A percentile compares a stretch with the other conserved stretches of the same genome.
Conservation (phyloP, 2,329 filamentous ascomycete genomes). For the Penicillium sp. region DNA sequence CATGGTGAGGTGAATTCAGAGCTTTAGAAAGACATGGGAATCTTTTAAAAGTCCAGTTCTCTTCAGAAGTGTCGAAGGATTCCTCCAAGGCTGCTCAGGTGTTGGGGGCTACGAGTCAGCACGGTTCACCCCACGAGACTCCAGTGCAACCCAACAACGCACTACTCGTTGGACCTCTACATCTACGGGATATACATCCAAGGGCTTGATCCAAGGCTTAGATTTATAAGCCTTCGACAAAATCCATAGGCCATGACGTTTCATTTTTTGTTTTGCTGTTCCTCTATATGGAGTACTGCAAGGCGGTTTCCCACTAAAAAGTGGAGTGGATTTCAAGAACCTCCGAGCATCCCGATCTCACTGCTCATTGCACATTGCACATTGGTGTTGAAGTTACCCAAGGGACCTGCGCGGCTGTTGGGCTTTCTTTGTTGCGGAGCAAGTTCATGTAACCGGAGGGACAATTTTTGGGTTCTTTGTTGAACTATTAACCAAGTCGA, state of each 20-base stretch:
- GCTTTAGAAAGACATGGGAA: not conserved
- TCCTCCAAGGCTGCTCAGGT: not conserved
- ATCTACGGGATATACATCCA: not conserved
- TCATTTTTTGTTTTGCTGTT: not conserved
- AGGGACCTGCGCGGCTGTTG: not conserved
- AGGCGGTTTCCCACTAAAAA: not conserved
- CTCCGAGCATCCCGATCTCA: not conserved
- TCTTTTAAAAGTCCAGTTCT: not conserved
- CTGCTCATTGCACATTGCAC: not conserved
- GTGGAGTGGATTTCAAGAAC: not conserved
- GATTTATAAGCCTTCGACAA: not conserved
- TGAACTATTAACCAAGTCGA: not conserved
- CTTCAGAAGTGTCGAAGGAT: not conserved
- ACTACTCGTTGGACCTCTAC: not conserved
- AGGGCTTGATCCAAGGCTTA: not conserved
- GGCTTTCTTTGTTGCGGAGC: not conserved
- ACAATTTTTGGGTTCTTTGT: not conserved
- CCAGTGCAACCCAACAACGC: not conserved
- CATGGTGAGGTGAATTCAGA: constrained; percentile 20
- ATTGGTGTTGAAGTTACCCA: not conserved
- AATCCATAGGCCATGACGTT: not conserved
- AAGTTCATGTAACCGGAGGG: not conserved
- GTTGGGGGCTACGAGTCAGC: constrained; percentile 7
- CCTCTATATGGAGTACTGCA: not conserved
- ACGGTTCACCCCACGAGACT: constrained; percentile 2